Conservation (phyloP, 2,329 filamentous ascomycete genomes). For the Ambrosiella beaveri region DNA sequence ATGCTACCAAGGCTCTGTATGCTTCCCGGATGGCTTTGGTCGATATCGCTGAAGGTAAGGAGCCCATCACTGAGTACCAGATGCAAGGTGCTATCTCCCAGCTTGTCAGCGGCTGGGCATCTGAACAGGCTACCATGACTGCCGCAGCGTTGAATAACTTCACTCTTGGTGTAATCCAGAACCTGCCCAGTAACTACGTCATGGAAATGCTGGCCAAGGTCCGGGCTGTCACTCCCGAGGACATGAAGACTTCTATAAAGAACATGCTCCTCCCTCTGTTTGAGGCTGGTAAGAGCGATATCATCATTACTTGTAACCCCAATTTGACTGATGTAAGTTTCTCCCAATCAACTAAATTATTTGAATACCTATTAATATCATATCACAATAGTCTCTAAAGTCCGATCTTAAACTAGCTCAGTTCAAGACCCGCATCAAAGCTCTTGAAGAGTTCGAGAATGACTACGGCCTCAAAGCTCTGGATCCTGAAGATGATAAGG, state of each 20-base stretch:
- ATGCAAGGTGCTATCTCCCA: conserved; percentile 81
- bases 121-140: conserved; percentile 74
- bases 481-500: conserved; percentile 42
- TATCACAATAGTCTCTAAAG: conserved; percentile 44
- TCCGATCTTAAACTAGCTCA: conserved; percentile 57
- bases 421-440: conserved; percentile 60
- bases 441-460: conserved; percentile 68
- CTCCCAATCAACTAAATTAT: neutral
- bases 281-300: conserved; percentile 59
- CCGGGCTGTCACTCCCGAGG: conserved; percentile 53
- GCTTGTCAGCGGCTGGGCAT: conserved; percentile 72
- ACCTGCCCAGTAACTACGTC: conserved; percentile 60
- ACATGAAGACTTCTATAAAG: conserved; percentile 58
- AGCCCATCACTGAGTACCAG: conserved; percentile 59
- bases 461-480: conserved; percentile 64
- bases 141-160: conserved; percentile 72
- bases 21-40: conserved; percentile 60
- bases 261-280: conserved; percentile 69
- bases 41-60: conserved; percentile 53
- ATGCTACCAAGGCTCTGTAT: conserved; percentile 69
- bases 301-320: conserved; percentile 76
- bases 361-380: conserved; percentile 3
- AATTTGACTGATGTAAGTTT: conserved; percentile 64
- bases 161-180: conserved; percentile 60
- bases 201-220: conserved; percentile 62